These are phyloP conservation scores for Schizosaccharomyces octosporus DNA, from an alignment of 805 yeast genomes.

Conservation along the genomic window DNA sequence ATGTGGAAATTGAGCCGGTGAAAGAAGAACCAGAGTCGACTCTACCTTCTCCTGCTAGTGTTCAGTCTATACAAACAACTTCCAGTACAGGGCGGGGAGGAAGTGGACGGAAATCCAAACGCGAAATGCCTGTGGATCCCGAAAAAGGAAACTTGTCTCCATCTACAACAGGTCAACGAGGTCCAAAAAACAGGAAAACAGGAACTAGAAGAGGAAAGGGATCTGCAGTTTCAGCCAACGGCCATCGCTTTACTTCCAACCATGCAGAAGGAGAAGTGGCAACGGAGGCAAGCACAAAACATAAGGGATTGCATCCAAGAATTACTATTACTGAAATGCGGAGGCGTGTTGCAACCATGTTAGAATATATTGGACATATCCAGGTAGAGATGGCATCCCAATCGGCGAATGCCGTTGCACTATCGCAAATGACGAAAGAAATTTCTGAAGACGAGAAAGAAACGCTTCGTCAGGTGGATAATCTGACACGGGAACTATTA, in stretches of 20 bases:
- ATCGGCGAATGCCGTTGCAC: slow-evolving; percentile 25
- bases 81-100: too few species aligned
- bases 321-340: slow-evolving; percentile 63
- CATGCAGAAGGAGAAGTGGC: neutral
- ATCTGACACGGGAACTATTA: slow-evolving; percentile 42
- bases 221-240: neutral
- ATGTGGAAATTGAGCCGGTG: slow-evolving; percentile 16
- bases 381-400: slow-evolving; percentile 64
- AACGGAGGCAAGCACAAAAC: slow-evolving; percentile 13
- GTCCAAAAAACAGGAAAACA: neutral
- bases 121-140: neutral
- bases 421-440: slow-evolving; percentile 4
- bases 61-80: too few species aligned
- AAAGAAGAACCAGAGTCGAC: slow-evolving; percentile 9
- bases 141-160: neutral
- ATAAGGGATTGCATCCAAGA: slow-evolving; percentile 57
- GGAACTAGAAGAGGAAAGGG: neutral
- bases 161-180: neutral
- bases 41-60: slow-evolving; percentile 6
- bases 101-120: neutral
- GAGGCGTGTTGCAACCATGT: slow-evolving; percentile 63
- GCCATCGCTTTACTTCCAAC: neutral
- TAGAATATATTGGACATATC: slow-evolving; percentile 74
- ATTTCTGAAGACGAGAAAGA: slow-evolving; percentile 13
- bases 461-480: slow-evolving; percentile 34